Evolutionary conservation across 2,329 filamentous ascomycete genomes (phyloP), one percentile per base, ranked within the genome.

Genomic region (Trichoderma cornu-damae): DNA sequence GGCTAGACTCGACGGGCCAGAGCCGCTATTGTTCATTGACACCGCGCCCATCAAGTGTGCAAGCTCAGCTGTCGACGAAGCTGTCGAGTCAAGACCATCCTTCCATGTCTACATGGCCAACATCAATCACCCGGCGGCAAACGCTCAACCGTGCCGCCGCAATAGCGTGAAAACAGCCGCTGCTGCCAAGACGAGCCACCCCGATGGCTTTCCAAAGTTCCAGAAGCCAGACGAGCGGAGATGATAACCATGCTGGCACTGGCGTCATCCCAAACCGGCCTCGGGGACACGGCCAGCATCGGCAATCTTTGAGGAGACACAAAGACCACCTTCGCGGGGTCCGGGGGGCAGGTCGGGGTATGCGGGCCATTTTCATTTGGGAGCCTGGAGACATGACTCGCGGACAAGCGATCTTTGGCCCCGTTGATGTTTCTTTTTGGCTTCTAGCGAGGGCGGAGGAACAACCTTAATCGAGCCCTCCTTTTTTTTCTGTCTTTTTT

Each of bases 331-430:
- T 35, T 55, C 32, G 51, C 42, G 51, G 51, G 42, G 51, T 55
- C 51, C n/a, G 51, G 51, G 51, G 51, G 51, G 51, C 30, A 55
- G 38, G n/a, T 46, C 32, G 51, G 51, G 51, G 51, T 47, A 55
- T n/a, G 51, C 51, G 51, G 51, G 42, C 40, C 26, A 24, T 14
- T 46, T 54, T n/a, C n/a, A n/a, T n/a, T n/a, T 26, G 26, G 28
- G n/a, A 30, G 28, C 7, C 28, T 22, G 7, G 22, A 3, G 32
- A 38, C 51, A 55, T 55, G 51, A 55, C 51, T 55, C 51, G 51
- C 42, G 42, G 24, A 18, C 32, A 35, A 22, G 32, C 16, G 16
- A 28, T 4, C 40, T 24, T 35, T 37, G 32, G 32, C 34, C 6
- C 20, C 30, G 16, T 44, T 20, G 5, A 7, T 28, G 26, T 47